Conservation (phyloP, 1,139 yeast species). For the Sugiyamaella neomexicana region DNA sequence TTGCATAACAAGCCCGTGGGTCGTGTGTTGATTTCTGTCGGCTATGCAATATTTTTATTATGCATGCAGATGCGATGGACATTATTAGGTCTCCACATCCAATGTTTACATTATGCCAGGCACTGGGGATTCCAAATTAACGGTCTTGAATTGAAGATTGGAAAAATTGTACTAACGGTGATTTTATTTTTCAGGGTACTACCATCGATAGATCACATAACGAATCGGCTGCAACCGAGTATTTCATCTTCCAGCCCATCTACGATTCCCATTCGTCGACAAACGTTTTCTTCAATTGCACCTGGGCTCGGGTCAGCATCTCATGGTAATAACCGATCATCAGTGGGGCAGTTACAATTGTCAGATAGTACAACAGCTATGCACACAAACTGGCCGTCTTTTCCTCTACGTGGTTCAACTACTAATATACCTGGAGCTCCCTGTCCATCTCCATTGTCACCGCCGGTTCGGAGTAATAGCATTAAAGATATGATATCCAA, state of each 20-base stretch:
- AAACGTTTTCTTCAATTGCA: not conserved
- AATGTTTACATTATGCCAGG: not conserved
- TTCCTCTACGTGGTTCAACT: not conserved
- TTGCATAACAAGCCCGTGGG: not conserved
- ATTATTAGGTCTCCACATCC: not conserved
- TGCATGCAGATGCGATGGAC: not conserved
- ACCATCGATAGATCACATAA: slow-evolving; percentile 21
- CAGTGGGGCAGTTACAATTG: not conserved
- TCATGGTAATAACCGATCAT: not conserved
- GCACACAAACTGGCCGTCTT: slow-evolving; percentile 3
- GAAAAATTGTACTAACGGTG: not conserved
- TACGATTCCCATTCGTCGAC: slow-evolving; percentile 13
- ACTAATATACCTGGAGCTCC: not conserved
- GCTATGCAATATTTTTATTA: not conserved
- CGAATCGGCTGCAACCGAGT: slow-evolving; percentile 16
- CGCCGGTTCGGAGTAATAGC: not conserved
- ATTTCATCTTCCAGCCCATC: slow-evolving; percentile 11
- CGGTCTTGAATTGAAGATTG: not conserved
- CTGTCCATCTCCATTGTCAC: slow-evolving; percentile 10
- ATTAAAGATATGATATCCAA: not conserved
- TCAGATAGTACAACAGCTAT: not conserved
- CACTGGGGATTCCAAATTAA: not conserved
- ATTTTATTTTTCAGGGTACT: slow-evolving; percentile 11
- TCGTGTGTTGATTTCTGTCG: not conserved
- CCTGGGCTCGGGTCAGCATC: slow-evolving; percentile 8